Conservation (phyloP, 495 filamentous ascomycete genomes). For the Hyaloscypha variabilis region DNA sequence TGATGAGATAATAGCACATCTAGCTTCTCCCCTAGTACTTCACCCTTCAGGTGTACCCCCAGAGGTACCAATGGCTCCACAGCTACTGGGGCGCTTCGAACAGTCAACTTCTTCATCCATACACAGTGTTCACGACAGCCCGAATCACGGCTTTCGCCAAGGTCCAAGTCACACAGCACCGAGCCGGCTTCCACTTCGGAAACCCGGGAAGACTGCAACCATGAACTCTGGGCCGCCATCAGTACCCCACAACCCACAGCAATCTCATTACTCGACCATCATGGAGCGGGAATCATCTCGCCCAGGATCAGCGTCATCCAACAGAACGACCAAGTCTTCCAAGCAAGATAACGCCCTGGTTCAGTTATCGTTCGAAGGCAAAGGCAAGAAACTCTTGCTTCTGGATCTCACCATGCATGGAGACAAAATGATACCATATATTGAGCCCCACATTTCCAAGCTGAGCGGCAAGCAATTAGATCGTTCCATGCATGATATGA, state of each 20-base stretch:
- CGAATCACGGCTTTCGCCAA: not conserved
- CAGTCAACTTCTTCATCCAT: not conserved
- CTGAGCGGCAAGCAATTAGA: not conserved
- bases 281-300: not conserved
- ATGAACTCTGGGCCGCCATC: not conserved
- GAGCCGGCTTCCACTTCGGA: not conserved
- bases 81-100: not conserved
- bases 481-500: not conserved
- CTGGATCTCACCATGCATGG: not conserved
- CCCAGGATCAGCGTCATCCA: not conserved
- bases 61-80: not conserved
- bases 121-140: not conserved
- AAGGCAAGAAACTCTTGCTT: not conserved
- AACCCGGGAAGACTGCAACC: not conserved
- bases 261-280: not conserved
- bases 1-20: not conserved
- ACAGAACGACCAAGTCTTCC: slow-evolving; percentile 1
- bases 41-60: not conserved
- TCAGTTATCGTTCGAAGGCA: slow-evolving; percentile 1
- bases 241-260: not conserved
- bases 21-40: not conserved
- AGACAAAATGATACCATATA: not conserved
- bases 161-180: not conserved
- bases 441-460: not conserved
- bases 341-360: not conserved